Conservation (phyloP, 2,329 filamentous ascomycete genomes). For the Magnaporthiopsis poae region DNA sequence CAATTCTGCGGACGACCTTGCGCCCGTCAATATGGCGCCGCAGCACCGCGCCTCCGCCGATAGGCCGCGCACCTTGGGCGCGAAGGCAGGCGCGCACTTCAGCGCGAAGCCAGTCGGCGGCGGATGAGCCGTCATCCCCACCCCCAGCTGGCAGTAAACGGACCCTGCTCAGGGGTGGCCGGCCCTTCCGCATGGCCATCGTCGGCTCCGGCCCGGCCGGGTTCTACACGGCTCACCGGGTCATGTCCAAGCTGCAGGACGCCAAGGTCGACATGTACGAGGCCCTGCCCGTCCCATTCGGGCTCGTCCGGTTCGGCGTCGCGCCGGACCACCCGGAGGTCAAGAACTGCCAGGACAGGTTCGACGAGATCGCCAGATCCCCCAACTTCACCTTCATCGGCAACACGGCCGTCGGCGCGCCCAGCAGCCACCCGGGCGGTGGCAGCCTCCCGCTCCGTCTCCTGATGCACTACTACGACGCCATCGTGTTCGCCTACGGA, state of each 20-base stretch:
- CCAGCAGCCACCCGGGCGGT: constrained; percentile 27
- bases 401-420: constrained; percentile 68
- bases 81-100: not conserved
- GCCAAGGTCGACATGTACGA: constrained; percentile 92
- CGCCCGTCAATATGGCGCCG: not conserved
- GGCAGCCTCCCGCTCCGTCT: constrained; percentile 53
- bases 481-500: constrained; percentile 85
- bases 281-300: constrained; percentile 81
- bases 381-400: constrained; percentile 82
- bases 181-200: constrained; percentile 69
- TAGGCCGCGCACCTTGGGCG: not conserved
- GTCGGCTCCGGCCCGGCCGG: constrained; percentile 90
- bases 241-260: constrained; percentile 65
- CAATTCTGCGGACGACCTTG: not conserved
- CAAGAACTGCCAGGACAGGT: constrained; percentile 96
- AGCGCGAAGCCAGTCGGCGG: not conserved
- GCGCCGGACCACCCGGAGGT: constrained; percentile 98
- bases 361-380: constrained; percentile 75
- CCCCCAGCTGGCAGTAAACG: no score
- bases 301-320: constrained; percentile 84
- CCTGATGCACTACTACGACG: constrained; percentile 77
- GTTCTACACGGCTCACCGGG: constrained; percentile 83
- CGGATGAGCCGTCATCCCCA: not conserved
- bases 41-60: no score
- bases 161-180: constrained; percentile 18